Evolutionary conservation across 352 stramenopile species (phyloP), one percentile per base, ranked within the genome.

Genomic region (Globisporangium sylvaticum): DNA sequence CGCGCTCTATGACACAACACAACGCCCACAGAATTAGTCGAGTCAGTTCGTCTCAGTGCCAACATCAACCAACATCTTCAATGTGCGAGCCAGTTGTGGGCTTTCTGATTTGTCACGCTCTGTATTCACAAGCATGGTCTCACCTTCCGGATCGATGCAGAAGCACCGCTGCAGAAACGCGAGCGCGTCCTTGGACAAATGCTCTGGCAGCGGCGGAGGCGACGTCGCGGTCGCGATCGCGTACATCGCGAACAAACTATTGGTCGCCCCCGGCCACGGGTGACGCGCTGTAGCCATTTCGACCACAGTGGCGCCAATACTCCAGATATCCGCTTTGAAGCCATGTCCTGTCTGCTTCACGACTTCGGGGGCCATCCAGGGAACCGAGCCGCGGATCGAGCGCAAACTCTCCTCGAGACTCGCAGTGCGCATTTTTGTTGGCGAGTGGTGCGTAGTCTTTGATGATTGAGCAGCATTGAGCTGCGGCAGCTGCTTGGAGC

Each of bases 401-500:
- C 81, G 80, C 42, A 96, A 70, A 37, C 82, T 93, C 59, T 96
- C 81, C 27, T 95, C 84, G n/a, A 93, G 70, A 68, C 81, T 95
- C 32, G 75, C 89, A 25, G 87, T 96, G 31, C 84, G 74, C 62
- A 95, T 81, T 18, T 32, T 59, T 14, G 31, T 60, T 18, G 14
- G 20, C 25, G 53, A 39, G 27, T 39, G n/a, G 53, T 34, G n/a
- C 24, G 27, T 25, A 3, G 3, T 27, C 9, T 20, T 59, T 10
- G 27, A 15, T 4, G 53, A 37, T 29, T 34, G 9, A 20, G 18
- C 27, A 54, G 46, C 20, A 25, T 54, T 24, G 55, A 60, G n/a
- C 42, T 89, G 77, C 20, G 87, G 83, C 59, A 97, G 76, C 66
- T 93, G 86, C 72, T 96, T 96, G 2, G 88, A 96, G 62, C 88